Conservation (phyloP, 2,329 filamentous ascomycete species). For the Phyllosticta ampelicida region DNA sequence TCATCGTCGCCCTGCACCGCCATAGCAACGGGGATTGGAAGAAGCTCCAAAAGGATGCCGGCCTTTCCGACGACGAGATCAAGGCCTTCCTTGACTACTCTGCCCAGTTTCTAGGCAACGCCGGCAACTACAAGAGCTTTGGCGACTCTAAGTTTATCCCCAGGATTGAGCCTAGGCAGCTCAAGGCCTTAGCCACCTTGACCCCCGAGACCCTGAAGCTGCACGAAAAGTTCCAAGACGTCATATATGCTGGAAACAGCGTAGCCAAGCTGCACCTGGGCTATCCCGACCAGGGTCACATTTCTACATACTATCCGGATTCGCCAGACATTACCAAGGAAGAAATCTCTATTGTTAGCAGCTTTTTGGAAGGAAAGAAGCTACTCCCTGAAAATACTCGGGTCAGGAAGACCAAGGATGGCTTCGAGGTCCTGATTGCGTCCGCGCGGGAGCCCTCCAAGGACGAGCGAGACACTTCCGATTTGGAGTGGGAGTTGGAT, state of each 20-base stretch:
- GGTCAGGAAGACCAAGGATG: conserved; percentile 33
- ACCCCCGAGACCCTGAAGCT: conserved; percentile 29
- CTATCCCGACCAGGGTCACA: conserved; percentile 38
- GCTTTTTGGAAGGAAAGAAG: conserved; percentile 36
- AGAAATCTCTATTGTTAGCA: conserved; percentile 36
- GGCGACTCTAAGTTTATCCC: conserved; percentile 42
- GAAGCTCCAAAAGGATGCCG: conserved; percentile 31
- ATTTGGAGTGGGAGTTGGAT: conserved; percentile 36
- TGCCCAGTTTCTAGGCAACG: conserved; percentile 42
- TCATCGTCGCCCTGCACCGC: conserved; percentile 41
- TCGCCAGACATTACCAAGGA: conserved; percentile 37
- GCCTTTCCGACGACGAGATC: conserved; percentile 28
- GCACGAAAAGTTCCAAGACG: conserved; percentile 34
- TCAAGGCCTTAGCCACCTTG: conserved; percentile 35
- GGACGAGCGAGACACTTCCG: conserved; percentile 31
- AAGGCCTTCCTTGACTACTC: conserved; percentile 29
- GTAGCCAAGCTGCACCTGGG: conserved; percentile 37
- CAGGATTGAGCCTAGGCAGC: conserved; percentile 31
- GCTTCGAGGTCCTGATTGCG: conserved; percentile 40
- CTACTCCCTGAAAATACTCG: conserved; percentile 42
- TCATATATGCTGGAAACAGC: conserved; percentile 33
- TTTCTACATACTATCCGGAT: conserved; percentile 41
- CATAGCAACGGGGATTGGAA: conserved; percentile 40
- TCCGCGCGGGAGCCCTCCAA: conserved; percentile 32
- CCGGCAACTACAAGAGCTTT: conserved; percentile 44